Percentiles rank a stretch among this genome's conserved stretches.
Evolutionary conservation across 1,284 basidiomycete genomes (phyloP).

Genomic region (Cryptococcus floricola): DNA sequence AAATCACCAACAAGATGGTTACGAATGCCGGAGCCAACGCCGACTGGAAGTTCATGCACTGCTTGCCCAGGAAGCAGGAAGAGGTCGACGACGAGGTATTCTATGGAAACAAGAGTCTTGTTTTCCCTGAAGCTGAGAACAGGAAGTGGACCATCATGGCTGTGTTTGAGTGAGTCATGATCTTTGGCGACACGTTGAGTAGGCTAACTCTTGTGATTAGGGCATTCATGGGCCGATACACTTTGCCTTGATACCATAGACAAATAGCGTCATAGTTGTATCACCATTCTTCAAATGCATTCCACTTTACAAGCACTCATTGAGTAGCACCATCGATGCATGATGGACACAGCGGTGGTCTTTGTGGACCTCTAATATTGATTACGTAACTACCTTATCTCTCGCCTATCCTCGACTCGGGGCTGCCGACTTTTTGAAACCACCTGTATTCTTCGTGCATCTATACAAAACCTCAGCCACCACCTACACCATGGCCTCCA

Average conservation of each 20-base stretch:
- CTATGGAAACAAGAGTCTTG: constrained; percentile 51
- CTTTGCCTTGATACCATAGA: no score
- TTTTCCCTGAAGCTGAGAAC: constrained; percentile 63
- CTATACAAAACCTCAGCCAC: no score
- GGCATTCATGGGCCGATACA: background rate
- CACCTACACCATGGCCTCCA: constrained; percentile 16
- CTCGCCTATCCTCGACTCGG: no score
- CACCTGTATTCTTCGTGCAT: no score
- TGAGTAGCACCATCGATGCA: no score
- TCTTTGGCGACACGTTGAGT: background rate
- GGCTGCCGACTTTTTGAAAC: no score
- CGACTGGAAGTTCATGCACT: constrained; percentile 95
- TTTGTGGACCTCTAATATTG: no score
- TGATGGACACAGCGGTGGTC: no score
- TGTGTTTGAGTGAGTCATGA: constrained; percentile 36
- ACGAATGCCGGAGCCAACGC: constrained; percentile 72
- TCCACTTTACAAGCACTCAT: no score
- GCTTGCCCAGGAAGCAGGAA: constrained; percentile 84
- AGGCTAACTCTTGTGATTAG: background rate
- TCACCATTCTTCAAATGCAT: no score
- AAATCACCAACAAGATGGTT: constrained; percentile 84
- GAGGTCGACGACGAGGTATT: constrained; percentile 91
- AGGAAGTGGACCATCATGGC: constrained; percentile 94
- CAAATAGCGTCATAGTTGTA: no score
- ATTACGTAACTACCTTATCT: no score